Base-by-base conservation (phyloP, 2,329 filamentous ascomycete species). In the Fusarium staphyleae region DNA sequence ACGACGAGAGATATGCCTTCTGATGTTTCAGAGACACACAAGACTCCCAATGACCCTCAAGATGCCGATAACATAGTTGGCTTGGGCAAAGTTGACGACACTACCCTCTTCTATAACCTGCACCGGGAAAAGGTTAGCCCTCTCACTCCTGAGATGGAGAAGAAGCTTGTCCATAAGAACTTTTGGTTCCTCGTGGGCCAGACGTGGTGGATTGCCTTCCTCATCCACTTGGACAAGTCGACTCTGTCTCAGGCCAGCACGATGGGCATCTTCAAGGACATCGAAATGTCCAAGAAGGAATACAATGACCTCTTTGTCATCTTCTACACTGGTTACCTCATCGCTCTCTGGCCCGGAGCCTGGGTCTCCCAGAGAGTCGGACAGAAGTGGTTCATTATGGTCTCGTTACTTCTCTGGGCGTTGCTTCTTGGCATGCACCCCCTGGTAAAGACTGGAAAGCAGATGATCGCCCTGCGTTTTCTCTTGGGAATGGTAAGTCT, bases 151-250 rank as follows among this genome's bases (percentile, higher is more conserved):
- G 42, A 45, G 24, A 19, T 0, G 4, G 22, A 26, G 19, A 45
- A 45, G 14, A 34, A 13, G 4, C n/a, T 45, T 2, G 18, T 37
- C 12, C 48, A 40, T 26, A 50, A 33, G 29, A 50, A 50, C 33
- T 45, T 50, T n/a, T 45, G 48, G 48, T 44, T 36, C 10, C 48
- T 50, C 10, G 18, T 50, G 6, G 32, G 30, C 14, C 48, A 50
- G n/a, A 50, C 40, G 2, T 50, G 48, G 48, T 50, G 40, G 48
- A 18, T 50, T 10, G 48, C 40, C 1, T 50, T 50, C n/a, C 48
- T 50, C 16, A 50, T 50, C 22, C 48, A 50, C 40, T 22, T 50
- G 6, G 48, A 50, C 48, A 50, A 50, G 32, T 50, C 48, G 16
- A 50, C 48, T 2, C 40, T 50, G 13, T 45, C 40, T 8, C 48